Base-by-base conservation (phyloP, 2,329 filamentous ascomycete species). In the Pestalotiopsis fici region DNA sequence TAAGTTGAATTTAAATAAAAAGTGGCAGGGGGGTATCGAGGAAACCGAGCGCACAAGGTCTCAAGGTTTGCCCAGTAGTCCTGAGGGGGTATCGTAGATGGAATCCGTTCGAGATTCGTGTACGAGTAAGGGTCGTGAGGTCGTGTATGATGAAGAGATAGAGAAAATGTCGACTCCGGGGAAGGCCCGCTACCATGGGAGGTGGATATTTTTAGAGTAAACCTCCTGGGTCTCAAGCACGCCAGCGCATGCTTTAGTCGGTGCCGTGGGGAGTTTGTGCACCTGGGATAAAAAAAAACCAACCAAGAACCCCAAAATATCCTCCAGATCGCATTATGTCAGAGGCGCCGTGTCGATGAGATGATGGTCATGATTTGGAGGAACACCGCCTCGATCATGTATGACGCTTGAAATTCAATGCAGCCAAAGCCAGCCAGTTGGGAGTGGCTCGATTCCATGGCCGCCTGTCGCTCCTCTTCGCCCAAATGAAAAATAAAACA, bases 341-440 rank as follows among this genome's bases (percentile, higher is more conserved):
- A 66, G 70, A 70, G 72, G 75, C 69, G 71, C 73, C 72, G 71
- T 70, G 69, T 72, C 64, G 64, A 69, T 71, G 64, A 73, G 67
- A 65, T 73, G 68, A 70, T 71, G 37, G 66, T 68, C 68, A 65
- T 73, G 73, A 74, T 70, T 72, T 70, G 66, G 71, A 73, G 69
- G 68, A 74, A 72, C 71, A 71, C 73, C 74, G 69, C 66, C 69
- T 74, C 68, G 69, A 74, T 72, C 70, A 71, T 69, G 67, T 67
- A 72, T 69, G 71, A 66, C 68, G 66, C 67, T 50, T 50, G 65
- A 70, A 69, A 74, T 72, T 70, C 71, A 73, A 68, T 68, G 70
- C 69, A 68, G 70, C 71, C 69, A 35, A 35, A 73, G 70, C 70
- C 67, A 67, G 65, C 70, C 70, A 70, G 72, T 70, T 70, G 21